Percentiles rank a stretch among this genome's conserved stretches.
phyloP scores from a whole-genome alignment of 2,329 filamentous ascomycete genomes.

The Diaporthe australafricana region DNA sequence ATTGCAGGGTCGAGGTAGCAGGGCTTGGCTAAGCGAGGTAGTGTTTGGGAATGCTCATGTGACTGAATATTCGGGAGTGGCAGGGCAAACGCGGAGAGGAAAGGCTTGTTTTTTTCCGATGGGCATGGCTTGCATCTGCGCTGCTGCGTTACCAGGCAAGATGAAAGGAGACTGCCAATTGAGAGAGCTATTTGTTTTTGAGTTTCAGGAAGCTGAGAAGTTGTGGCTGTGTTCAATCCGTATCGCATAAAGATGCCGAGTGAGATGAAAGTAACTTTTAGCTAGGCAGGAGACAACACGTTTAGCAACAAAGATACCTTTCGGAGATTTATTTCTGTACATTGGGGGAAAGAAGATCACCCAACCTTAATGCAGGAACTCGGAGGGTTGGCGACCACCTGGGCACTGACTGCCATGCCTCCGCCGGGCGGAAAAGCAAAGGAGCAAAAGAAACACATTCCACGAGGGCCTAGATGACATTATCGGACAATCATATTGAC shows the following conservation, averaged over 20 bases:
- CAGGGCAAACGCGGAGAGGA: neutral
- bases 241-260: neutral
- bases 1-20: neutral
- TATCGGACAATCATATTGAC: no score
- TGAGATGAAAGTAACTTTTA: neutral
- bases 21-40: neutral
- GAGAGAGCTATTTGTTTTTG: neutral
- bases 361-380: no score
- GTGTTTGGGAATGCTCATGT: neutral
- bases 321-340: no score
- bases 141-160: neutral
- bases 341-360: no score
- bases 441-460: no score
- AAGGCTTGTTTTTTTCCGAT: conserved; percentile 20
- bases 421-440: neutral
- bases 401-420: no score
- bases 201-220: neutral
- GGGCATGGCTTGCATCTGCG: neutral
- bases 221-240: no score
- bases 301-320: no score
- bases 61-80: conserved; percentile 1
- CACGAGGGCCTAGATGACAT: no score
- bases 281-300: neutral
- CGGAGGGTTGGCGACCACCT: neutral
- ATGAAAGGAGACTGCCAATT: neutral